Conservation (phyloP, 768 basidiomycete genomes). For the Mycena chlorophos region DNA sequence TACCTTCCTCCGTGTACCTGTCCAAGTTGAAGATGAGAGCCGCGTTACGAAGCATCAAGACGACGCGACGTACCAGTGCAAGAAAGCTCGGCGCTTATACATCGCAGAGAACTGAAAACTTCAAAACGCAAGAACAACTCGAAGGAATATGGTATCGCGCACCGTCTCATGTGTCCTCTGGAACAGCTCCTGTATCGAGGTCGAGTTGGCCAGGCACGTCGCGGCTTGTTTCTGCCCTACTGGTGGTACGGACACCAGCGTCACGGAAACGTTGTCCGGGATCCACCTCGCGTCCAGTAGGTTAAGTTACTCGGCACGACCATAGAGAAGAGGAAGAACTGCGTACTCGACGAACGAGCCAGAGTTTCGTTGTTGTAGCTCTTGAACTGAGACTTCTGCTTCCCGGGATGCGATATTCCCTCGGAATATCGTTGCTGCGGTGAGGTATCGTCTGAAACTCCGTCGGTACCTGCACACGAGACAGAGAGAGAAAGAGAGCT, state of each 20-base stretch:
- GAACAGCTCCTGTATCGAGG: slow-evolving; percentile 84
- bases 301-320: background rate
- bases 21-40: background rate
- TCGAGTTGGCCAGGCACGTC: slow-evolving; percentile 74
- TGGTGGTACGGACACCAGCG: slow-evolving; percentile 80
- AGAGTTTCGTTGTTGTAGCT: slow-evolving; percentile 77
- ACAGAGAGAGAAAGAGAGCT: slow-evolving; percentile 20
- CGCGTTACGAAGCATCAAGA: background rate
- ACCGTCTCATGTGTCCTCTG: slow-evolving; percentile 68
- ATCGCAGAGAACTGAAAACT: slow-evolving; percentile 65
- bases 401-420: slow-evolving; percentile 80
- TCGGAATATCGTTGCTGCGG: slow-evolving; percentile 85
- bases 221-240: slow-evolving; percentile 75
- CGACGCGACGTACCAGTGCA: slow-evolving; percentile 62
- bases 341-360: slow-evolving; percentile 79
- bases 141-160: slow-evolving; percentile 11
- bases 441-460: slow-evolving; percentile 69
- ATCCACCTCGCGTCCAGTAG: slow-evolving; percentile 54
- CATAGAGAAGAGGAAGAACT: slow-evolving; percentile 5
- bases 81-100: slow-evolving; percentile 83
- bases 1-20: slow-evolving; percentile 84
- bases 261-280: slow-evolving; percentile 86
- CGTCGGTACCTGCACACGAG: background rate
- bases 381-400: slow-evolving; percentile 68
- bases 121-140: background rate